Evolutionary conservation across 768 basidiomycete species (phyloP), one percentile per base, ranked within the genome.

Genomic region (Butyriboletus loyo): DNA sequence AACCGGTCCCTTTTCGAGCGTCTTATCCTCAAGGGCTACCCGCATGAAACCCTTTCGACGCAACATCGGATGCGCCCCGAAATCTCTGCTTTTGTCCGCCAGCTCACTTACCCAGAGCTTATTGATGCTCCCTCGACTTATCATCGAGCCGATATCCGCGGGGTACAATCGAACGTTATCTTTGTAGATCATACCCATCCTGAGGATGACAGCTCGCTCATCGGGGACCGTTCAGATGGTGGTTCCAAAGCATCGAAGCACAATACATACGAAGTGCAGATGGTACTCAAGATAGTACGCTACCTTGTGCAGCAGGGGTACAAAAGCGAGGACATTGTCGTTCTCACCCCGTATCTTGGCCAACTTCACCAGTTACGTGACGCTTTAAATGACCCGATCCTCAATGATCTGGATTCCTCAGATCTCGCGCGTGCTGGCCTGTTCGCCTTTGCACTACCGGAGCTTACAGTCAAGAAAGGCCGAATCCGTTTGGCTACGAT

Each of bases 261-360:
- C 47, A 87, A 87, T 55, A 69, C 59, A 4, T 77, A 73, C 48
- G 87, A 87, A 64, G 82, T 75, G 5, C 55, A 73, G 24, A 87
- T 87, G 82, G 75, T 86, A 2, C 61, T 86, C 48, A 84, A 81
- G 61, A 85, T 86, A 11, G 72, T 87, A 5, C 75, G 76, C 25
- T 87, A 87, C 58, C 76, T 88, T 3, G 79, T 64, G 2, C n/a
- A n/a, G n/a, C n/a, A n/a, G n/a, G n/a, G n/a, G n/a, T n/a, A n/a
- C n/a, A n/a, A n/a, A n/a, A n/a, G 81, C 0, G 76, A 82, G 13
- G 66, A 82, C 15, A 66, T 88, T 1, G 85, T 87, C n/a, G 67
- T 88, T 14, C 68, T 88, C 38, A 87, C 86, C 0, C 86, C 86
- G 0, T 87, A 87, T 53, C 72, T 87, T 1, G 86, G 84, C 0